Base-by-base conservation (phyloP, 2,329 filamentous ascomycete genomes). In the Macroventuria anomochaeta region DNA sequence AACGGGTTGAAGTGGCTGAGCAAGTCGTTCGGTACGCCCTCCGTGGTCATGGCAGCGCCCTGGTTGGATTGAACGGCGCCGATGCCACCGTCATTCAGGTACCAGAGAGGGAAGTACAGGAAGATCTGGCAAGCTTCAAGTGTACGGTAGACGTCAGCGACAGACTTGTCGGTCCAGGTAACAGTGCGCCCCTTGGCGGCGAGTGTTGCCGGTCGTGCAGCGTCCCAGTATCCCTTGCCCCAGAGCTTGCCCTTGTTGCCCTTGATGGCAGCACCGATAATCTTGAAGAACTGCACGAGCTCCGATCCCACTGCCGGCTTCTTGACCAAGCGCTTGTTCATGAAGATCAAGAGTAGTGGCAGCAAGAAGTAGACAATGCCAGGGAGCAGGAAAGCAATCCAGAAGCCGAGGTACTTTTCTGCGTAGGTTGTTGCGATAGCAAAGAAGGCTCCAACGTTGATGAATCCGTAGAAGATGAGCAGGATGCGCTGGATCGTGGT, bases 61-160 rank as follows among this genome's bases (percentile, higher is more conserved):
- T 82, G 68, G 68, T 79, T 82, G 38, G 70, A 80, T 15, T 78
- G 75, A 0, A 82, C 75, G 4, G 74, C 74, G 13, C 83, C 83
- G 23, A 85, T 77, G 61, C 83, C 82, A n/a, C 73, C 69, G 32
- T 58, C 55, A 52, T 77, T 77, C 25, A 77, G 31, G 44, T 70
- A 63, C 50, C 68, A 76, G 39, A 77, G 70, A 2, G 76, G 76
- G 47, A 72, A 76, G 58, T 54, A 54, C 17, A 54, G 18, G n/a
- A 54, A 54, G 12, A 54, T 49, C 13, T 54, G 69, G 75, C 46
- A 71, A 59, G 65, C 77, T 74, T 52, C 56, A 17, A 58, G 53
- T 3, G 56, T 53, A 12, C 54, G 54, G 13, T 55, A 52, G 7
- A 55, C 50, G 8, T 60, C 57, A 11, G 38, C 33, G 2, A 58